A percentile compares a stretch with the other conserved stretches of the same genome.
phyloP scores from a whole-genome alignment of 345 rosid genomes.

The Punica granatum region DNA sequence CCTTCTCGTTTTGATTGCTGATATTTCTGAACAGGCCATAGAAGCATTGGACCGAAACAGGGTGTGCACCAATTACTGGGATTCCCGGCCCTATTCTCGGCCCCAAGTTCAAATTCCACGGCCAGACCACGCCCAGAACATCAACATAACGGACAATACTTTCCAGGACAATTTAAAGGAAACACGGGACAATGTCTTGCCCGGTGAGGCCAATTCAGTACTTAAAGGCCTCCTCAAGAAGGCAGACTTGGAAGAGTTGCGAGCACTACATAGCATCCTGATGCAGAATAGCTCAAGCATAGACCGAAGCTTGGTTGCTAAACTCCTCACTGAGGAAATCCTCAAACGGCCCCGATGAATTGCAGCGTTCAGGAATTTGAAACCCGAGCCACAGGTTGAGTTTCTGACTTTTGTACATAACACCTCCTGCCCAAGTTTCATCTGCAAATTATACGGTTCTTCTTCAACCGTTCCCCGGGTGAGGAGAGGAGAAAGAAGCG shows the following conservation, averaged over 20 bases:
- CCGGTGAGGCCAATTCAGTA: slow-evolving; percentile 28
- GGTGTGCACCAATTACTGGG: slow-evolving; percentile 91
- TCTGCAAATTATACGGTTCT: background rate
- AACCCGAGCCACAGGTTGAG: background rate
- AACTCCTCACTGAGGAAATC: slow-evolving; percentile 58
- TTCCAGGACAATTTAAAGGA: slow-evolving; percentile 17
- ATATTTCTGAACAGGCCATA: slow-evolving; percentile 45
- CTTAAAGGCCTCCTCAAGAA: slow-evolving; percentile 60
- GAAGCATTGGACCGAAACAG: slow-evolving; percentile 83
- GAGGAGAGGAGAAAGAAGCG: slow-evolving; percentile 3
- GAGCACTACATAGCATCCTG: slow-evolving; percentile 34
- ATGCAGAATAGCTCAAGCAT: slow-evolving; percentile 25
- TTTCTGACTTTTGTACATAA: slow-evolving; percentile 2
- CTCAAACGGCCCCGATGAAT: slow-evolving; percentile 36
- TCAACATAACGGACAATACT: slow-evolving; percentile 2
- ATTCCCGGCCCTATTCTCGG: slow-evolving; percentile 84
- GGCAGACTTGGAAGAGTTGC: slow-evolving; percentile 61
- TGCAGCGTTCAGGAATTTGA: background rate
- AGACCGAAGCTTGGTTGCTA: slow-evolving; percentile 27
- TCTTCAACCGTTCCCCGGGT: background rate
- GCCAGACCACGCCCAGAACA: slow-evolving; percentile 23
- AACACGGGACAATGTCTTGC: slow-evolving; percentile 17
- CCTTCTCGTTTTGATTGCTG: background rate
- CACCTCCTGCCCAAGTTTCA: background rate
- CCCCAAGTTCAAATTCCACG: slow-evolving; percentile 64